phyloP scores from a whole-genome alignment of 768 basidiomycete genomes.

The Russula lepida region DNA sequence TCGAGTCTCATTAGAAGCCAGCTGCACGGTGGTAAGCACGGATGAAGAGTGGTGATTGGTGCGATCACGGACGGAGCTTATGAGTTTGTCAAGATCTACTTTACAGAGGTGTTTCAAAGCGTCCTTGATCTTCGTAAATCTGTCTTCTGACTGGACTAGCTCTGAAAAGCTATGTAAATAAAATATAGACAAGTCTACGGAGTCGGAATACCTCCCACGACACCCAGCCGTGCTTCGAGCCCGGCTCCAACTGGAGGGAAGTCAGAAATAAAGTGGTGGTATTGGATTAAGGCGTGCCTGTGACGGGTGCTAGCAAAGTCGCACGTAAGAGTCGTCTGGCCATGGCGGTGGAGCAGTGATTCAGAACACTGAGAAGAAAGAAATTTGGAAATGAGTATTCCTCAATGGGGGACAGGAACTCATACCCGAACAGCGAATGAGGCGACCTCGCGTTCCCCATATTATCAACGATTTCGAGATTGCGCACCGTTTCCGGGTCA shows the following conservation, averaged over 20 bases:
- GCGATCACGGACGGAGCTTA: constrained; percentile 45
- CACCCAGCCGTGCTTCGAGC: constrained; percentile 78
- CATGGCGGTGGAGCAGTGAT: constrained; percentile 88
- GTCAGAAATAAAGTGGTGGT: not conserved
- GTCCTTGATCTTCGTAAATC: constrained; percentile 56
- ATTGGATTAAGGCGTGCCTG: constrained; percentile 36
- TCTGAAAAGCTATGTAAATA: constrained; percentile 36
- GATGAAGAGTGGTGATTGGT: not conserved
- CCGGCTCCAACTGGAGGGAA: constrained; percentile 42
- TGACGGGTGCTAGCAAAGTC: constrained; percentile 76
- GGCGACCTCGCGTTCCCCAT: constrained; percentile 53
- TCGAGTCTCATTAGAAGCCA: constrained; percentile 55
- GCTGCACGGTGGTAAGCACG: constrained; percentile 34
- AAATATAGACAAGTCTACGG: not conserved
- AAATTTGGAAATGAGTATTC: not conserved
- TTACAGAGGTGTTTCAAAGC: constrained; percentile 66
- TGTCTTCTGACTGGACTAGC: constrained; percentile 67
- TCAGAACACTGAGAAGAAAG: constrained; percentile 44
- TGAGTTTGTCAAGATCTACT: constrained; percentile 83
- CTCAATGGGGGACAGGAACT: not conserved
- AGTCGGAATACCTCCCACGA: constrained; percentile 57
- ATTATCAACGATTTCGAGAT: constrained; percentile 85
- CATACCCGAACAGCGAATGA: constrained; percentile 76
- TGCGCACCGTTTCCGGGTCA: constrained; percentile 79
- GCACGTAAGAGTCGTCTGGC: constrained; percentile 70